Base-by-base conservation (phyloP, 2,329 filamentous ascomycete species). In the Thelonectria rubi region DNA sequence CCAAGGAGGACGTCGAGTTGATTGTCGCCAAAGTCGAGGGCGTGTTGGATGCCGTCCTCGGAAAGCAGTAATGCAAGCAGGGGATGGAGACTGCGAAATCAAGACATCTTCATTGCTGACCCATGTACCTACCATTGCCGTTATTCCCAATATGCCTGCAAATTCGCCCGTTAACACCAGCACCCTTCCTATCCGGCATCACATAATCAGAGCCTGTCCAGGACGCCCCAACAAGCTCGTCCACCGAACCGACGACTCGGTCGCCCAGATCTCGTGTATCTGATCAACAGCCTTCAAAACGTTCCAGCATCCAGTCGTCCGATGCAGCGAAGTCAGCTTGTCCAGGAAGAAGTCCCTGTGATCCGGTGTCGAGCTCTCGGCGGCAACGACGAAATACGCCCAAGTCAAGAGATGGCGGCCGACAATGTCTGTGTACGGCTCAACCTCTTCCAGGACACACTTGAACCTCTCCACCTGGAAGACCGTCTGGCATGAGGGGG, bases 181-280 rank as follows among this genome's bases (percentile, higher is more conserved):
- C 2, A 20, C 37, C 7, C 24, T 20, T 49, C 11, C 34, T 21
- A 5, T 17, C 5, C 24, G 7, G 18, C 7, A 37, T 49, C 56
- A 69, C 67, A 69, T 69, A n/a, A 69, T 69, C 10, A 69, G 57
- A 18, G 67, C 67, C 11, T 69, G 67, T 3, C 58, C 69, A 2
- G 67, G 67, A 1, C 67, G 65, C 11, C 67, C 67, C 7, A 69
- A 12, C 49, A 69, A 52, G 30, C 67, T 69, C 1, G 67, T 69
- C 67, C 67, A 69, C 0, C 67, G 17, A 1, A 69, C 60, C 30
- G 59, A 68, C 17, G 67, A 69, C 14, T 69, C 67, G 1, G 65
- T 65, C 8, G 63, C 67, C 67, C 67, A 69, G 24, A 69, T 69
- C 14, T 68, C 65, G 18, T 66, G 58, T 0, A 69, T 64, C 12